Evolutionary conservation across 345 rosid species (phyloP), one percentile per base, ranked within the genome.

Genomic region (Gossypium anomalum): DNA sequence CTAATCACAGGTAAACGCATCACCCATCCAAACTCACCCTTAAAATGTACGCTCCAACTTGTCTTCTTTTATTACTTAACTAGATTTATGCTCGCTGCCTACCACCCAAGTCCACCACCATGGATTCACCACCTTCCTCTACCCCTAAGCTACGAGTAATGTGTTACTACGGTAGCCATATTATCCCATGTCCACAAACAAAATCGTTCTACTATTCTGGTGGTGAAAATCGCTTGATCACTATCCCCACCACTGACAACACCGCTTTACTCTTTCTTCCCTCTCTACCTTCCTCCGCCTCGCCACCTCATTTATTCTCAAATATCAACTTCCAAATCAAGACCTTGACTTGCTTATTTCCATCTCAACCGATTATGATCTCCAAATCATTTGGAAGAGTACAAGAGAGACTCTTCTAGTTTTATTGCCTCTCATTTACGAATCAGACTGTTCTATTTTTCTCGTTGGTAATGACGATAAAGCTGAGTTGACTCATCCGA

Each of bases 91-190:
- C 63, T n/a, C 41, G 19, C 75, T 10, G 27, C 55, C 15, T 45
- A 2, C 49, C 17, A 9, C 43, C 57, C 38, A 6, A 72, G 38
- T 17, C 68, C 69, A 61, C 69, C 69, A 48, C 68, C 43, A 73
- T 61, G 76, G 76, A 73, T 73, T 47, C 58, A 48, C 56, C 59
- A 10, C 47, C 44, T 17, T 9, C 67, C 27, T 3, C 57, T 15
- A 13, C 14, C 38, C 17, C 61, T 1, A 93, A 89, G 78, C 74
- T 92, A 53, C 88, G 92, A 1, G 83, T 93, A 48, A 92, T 93
- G 98, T 89, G 94, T 80, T 87, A n/a, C 83, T 87, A 90, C 79
- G 93, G 91, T 38, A 93, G 96, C 56, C 86, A 70, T 57, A 84
- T 93, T 72, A 63, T 78, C 70, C 79, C 87, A 9, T 83, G 84